Evolutionary conservation across 805 yeast species (phyloP).

Genomic region (Pichia deserticola): DNA sequence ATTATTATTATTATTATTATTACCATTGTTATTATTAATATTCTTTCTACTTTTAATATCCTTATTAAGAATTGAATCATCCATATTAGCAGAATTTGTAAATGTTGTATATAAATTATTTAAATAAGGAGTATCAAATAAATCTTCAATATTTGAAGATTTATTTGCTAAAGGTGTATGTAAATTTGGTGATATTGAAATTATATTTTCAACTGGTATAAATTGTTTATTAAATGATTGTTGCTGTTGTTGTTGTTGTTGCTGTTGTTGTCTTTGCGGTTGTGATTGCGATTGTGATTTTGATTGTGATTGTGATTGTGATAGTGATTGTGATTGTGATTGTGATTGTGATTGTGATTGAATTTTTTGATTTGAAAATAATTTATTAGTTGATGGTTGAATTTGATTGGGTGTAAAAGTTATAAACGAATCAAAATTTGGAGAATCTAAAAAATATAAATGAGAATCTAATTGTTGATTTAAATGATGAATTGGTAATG

Average conservation of each 20-base stretch:
- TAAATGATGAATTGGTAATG: constrained; percentile 3
- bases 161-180: constrained; percentile 7
- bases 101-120: constrained; percentile 8
- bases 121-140: constrained; percentile 12
- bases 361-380: not conserved
- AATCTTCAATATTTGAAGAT: constrained; percentile 3
- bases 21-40: no score
- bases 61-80: not conserved
- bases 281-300: not conserved
- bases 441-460: constrained; percentile 1
- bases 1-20: no score
- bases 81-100: constrained; percentile 1
- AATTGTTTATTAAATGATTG: not conserved
- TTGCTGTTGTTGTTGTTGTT: not conserved
- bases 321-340: not conserved
- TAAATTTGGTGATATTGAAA: constrained; percentile 1
- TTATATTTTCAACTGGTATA: not conserved
- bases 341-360: not conserved
- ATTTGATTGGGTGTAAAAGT: constrained; percentile 5
- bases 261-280: no score
- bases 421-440: constrained; percentile 8
- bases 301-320: not conserved
- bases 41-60: not conserved
- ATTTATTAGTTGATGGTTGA: not conserved
- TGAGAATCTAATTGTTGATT: not conserved